phyloP scores from a whole-genome alignment of 2,329 filamentous ascomycete species.

The Penicillium sp. region DNA sequence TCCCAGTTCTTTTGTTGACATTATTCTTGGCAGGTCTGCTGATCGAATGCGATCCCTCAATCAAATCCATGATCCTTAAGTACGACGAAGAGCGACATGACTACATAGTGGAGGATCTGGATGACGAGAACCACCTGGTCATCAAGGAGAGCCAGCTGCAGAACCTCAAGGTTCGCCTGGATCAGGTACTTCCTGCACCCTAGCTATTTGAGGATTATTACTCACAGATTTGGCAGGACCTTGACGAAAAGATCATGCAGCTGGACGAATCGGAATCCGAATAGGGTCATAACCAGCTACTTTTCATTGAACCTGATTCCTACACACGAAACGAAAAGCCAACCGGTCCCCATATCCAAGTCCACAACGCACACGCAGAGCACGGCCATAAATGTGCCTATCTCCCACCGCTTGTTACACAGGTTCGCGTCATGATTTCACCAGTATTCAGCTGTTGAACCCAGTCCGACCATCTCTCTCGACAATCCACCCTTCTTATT shows the following conservation, averaged over 20 bases:
- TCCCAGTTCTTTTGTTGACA: background rate
- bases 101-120: slow-evolving; percentile 49
- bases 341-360: background rate
- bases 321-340: background rate
- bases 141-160: slow-evolving; percentile 47
- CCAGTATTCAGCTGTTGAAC: background rate
- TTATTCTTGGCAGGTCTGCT: slow-evolving; percentile 37
- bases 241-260: slow-evolving; percentile 48
- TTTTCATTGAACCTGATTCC: background rate
- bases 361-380: background rate
- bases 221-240: slow-evolving; percentile 34
- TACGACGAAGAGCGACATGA: slow-evolving; percentile 48
- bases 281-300: slow-evolving; percentile 14
- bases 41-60: slow-evolving; percentile 49
- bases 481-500: background rate
- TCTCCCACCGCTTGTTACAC: background rate
- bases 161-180: slow-evolving; percentile 42
- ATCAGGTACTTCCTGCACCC: slow-evolving; percentile 31
- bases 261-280: slow-evolving; percentile 48
- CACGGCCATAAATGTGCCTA: background rate
- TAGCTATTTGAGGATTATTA: background rate
- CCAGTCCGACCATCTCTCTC: background rate
- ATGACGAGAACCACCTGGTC: slow-evolving; percentile 46
- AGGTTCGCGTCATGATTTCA: background rate
- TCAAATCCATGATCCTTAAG: slow-evolving; percentile 50